phyloP scores from a whole-genome alignment of 306 rosid genomes.

The Citrullus colocynthis region DNA sequence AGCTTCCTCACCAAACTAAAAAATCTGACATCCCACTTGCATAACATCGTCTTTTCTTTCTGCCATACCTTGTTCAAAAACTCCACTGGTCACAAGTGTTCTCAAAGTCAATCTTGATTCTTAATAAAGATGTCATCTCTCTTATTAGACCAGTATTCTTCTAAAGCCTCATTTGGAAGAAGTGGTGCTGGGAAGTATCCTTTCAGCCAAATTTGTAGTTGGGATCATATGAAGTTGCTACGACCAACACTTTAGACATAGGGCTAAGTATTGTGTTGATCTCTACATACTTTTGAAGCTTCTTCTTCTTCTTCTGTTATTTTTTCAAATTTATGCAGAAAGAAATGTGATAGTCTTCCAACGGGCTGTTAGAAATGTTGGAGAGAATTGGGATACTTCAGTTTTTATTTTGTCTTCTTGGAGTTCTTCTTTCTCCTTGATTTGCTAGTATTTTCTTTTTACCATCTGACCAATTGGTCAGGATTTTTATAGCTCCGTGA shows the following conservation, averaged over 20 bases:
- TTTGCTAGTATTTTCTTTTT: neutral
- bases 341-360: neutral
- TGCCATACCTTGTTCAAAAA: neutral
- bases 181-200: neutral
- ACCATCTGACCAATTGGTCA: neutral
- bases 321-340: neutral
- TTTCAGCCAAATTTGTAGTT: neutral
- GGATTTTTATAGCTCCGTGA: neutral
- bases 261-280: neutral
- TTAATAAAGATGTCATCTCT: neutral
- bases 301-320: neutral
- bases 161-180: neutral
- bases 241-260: neutral
- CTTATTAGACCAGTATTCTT: neutral
- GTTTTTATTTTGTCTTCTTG: neutral
- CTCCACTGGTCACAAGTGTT: neutral
- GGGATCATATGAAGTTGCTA: neutral
- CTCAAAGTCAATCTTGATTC: neutral
- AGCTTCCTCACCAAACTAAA: too few species aligned
- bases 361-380: neutral
- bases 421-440: neutral
- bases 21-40: neutral
- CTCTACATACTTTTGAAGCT: neutral
- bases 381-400: neutral
- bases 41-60: neutral